These are phyloP conservation scores for Coemansia sp. DNA, from an alignment of 192 early-diverging fungal species.

Conservation along the genomic window DNA sequence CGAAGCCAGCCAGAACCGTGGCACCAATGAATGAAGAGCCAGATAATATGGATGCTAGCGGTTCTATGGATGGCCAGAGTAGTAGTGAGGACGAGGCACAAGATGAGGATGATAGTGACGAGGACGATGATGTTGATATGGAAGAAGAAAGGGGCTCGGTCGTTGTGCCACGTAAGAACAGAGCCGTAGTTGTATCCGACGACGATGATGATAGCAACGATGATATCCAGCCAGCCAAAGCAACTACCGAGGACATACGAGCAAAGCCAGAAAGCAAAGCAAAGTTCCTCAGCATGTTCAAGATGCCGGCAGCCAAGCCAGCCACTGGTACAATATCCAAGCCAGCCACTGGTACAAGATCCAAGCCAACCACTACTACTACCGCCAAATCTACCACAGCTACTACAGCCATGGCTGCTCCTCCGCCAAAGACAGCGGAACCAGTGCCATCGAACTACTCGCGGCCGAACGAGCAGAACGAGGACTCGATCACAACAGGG, in stretches of 20 bases:
- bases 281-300: slow-evolving; percentile 50
- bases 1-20: background rate
- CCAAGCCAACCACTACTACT: no score
- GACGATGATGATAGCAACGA: slow-evolving; percentile 18
- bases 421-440: background rate
- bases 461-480: slow-evolving; percentile 7
- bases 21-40: background rate
- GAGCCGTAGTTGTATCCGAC: slow-evolving; percentile 5
- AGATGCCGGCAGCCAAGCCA: slow-evolving; percentile 27
- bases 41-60: background rate
- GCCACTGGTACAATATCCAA: no score
- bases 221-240: background rate
- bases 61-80: background rate
- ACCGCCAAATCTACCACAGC: no score
- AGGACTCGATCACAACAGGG: background rate
- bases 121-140: slow-evolving; percentile 2
- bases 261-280: slow-evolving; percentile 10
- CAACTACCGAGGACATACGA: background rate
- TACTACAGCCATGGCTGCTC: background rate
- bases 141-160: background rate
- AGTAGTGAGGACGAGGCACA: background rate
- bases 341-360: no score
- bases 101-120: background rate
- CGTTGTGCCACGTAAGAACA: background rate
- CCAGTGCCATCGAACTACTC: background rate